Conservation (phyloP, 345 rosid genomes). For the Sonneratia caseolaris region DNA sequence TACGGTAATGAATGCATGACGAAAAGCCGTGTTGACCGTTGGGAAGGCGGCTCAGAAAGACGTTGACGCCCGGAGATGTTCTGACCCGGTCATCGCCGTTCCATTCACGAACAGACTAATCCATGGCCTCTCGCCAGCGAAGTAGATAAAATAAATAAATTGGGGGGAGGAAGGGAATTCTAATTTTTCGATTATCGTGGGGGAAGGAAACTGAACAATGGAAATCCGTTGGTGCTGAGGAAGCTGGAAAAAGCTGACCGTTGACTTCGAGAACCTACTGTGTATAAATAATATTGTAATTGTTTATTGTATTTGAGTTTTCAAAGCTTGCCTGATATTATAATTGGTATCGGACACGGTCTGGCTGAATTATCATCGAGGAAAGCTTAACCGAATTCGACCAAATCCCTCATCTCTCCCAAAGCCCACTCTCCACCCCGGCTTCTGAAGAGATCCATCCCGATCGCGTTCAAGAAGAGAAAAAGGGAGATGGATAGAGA, state of each 20-base stretch:
- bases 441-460: no score
- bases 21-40: no score
- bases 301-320: background rate
- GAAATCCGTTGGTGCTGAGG: background rate
- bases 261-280: no score
- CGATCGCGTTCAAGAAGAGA: background rate
- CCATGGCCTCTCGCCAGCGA: background rate
- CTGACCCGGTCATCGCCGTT: background rate
- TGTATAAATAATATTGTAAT: background rate
- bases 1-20: no score
- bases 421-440: no score
- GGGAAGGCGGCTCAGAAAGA: background rate
- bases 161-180: no score
- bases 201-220: background rate
- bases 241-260: background rate
- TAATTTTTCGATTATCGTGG: background rate
- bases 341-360: background rate
- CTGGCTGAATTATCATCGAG: background rate
- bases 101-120: background rate
- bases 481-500: constrained; percentile 35
- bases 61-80: background rate
- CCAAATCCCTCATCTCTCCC: background rate
- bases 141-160: no score
- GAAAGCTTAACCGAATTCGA: background rate
- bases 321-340: background rate